phyloP scores from a whole-genome alignment of 2,329 filamentous ascomycete genomes.

The Daldinia eschscholtzii region DNA sequence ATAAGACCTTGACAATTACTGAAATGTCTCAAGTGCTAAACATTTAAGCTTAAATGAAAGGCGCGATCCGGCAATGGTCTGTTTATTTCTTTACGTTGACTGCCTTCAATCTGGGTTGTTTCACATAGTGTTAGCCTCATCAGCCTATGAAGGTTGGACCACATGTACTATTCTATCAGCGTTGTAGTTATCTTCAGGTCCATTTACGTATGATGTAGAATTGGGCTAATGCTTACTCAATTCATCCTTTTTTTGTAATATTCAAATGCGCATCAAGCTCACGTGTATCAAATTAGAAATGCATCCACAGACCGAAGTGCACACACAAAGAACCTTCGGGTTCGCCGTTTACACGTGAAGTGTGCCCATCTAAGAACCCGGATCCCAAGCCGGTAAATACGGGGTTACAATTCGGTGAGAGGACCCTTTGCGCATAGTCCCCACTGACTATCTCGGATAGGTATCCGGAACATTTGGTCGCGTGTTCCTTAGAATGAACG shows the following conservation, averaged over 20 bases:
- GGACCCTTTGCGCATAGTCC: conserved; percentile 5
- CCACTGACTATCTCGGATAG: conserved; percentile 18
- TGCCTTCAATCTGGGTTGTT: neutral
- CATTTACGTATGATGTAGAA: neutral
- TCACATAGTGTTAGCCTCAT: neutral
- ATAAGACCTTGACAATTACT: too few relatives aligned
- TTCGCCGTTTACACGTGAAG: conserved; percentile 13
- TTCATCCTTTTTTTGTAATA: neutral
- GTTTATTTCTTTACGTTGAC: too few relatives aligned
- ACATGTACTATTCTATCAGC: neutral
- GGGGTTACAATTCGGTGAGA: conserved; percentile 11
- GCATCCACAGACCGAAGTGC: neutral
- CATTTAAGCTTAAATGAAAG: neutral
- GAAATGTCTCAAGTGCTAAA: too few relatives aligned
- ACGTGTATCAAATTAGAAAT: neutral
- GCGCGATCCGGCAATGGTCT: neutral
- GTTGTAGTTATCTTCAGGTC: neutral
- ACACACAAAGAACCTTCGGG: neutral
- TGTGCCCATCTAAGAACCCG: conserved; percentile 12
- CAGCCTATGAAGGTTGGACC: neutral
- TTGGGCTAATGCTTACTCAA: neutral
- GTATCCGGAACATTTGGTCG: neutral
- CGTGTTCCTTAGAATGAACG: conserved; percentile 7
- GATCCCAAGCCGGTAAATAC: conserved; percentile 16
- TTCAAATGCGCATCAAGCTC: neutral